Evolutionary conservation across 2,329 filamentous ascomycete species (phyloP), one percentile per base, ranked within the genome.

Genomic region (Colletotrichum agaves): DNA sequence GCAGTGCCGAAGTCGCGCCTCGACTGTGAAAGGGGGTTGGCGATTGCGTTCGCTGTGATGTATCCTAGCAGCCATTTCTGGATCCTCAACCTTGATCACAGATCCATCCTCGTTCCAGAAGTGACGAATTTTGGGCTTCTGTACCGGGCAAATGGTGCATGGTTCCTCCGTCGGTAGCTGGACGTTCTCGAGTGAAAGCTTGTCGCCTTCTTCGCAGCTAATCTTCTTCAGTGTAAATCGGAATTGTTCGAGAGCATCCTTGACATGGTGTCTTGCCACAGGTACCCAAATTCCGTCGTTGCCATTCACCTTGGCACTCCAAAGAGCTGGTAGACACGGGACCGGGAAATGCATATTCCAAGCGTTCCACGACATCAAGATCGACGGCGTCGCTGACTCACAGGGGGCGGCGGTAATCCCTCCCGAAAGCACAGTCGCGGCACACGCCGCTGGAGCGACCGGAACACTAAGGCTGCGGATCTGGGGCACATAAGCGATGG

Each of bases 201-300:
- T 44, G 2, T 50, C 11, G 31, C 5, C 35, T 19, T 19, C 47
- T n/a, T 49, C 23, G 2, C 27, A 11, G 19, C 23, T 12, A 52
- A 67, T 52, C 15, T 59, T 67, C 60, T 64, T 67, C 31, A 67
- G 10, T 15, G 69, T 66, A n/a, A 53, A 63, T 7, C 59, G 46
- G 4, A 67, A 33, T 15, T 63, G 17, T 15, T 43, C 44, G 6
- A 71, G 27, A 11, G 61, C 59, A 23, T 70, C 63, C 23, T 64
- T 64, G 27, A 41, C 31, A 15, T 68, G 41, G 4, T 68, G 52
- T 5, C 47, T 19, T 2, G 56, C 21, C 5, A 69, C 23, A 10
- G 53, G 5, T 8, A 63, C 39, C 65, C 65, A 65, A 33, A 41
- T 7, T 39, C 12, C 8, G 10, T 31, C 11, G 8, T 33, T 21